Evolutionary conservation across 139 green algal species (phyloP).

Genomic region (Dunaliella sp.): DNA sequence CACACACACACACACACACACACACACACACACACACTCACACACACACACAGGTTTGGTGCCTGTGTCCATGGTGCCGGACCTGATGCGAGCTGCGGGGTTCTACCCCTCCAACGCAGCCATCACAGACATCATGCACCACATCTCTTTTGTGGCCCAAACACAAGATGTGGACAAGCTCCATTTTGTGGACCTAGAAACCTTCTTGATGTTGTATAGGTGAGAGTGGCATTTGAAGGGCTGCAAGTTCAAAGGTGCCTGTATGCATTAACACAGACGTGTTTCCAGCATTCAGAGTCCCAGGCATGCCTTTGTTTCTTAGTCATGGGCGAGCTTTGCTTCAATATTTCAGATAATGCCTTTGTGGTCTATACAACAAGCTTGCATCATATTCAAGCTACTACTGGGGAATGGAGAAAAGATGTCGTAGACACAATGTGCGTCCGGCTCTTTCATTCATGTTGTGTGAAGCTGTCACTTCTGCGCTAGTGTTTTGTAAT

Average conservation of each 20-base stretch:
- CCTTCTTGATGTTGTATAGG: conserved; percentile 61
- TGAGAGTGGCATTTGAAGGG: too few species aligned
- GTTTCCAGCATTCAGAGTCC: too few species aligned
- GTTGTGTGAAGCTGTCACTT: not conserved
- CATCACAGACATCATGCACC: conserved; percentile 37
- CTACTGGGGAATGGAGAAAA: too few species aligned
- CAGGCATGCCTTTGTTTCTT: too few species aligned
- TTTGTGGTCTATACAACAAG: too few species aligned
- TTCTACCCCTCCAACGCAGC: conserved; percentile 64
- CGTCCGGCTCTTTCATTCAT: not conserved
- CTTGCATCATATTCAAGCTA: too few species aligned
- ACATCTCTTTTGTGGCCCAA: conserved; percentile 40
- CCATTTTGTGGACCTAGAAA: conserved; percentile 45
- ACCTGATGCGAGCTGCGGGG: conserved; percentile 67
- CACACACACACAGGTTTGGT: conserved; percentile 35
- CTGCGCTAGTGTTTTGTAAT: not conserved
- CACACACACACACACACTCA: too few species aligned
- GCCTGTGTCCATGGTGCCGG: conserved; percentile 46
- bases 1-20: not conserved
- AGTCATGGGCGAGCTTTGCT: too few species aligned
- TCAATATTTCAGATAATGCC: too few species aligned
- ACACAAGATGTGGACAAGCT: conserved; percentile 29
- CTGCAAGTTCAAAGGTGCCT: too few species aligned
- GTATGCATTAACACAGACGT: too few species aligned
- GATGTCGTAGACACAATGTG: not conserved